Evolutionary conservation across 352 stramenopile genomes (phyloP), one percentile per base, ranked within the genome.

Genomic region (Elongisporangium undulatum): DNA sequence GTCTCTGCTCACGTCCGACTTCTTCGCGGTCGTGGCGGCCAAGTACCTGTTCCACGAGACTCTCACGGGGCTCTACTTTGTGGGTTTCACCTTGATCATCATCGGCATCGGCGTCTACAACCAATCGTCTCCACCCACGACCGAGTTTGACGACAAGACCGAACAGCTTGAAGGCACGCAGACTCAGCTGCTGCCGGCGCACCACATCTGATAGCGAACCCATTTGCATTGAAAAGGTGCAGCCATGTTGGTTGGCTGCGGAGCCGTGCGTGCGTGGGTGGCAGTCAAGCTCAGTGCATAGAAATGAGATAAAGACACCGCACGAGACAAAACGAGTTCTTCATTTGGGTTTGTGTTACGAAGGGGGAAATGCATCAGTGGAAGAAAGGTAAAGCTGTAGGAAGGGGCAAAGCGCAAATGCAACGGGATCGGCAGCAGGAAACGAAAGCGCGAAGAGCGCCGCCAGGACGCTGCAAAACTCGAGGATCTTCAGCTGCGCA

Each of bases 1-100:
- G 49, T 98, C 90, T 12, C 69, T 99, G 56, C 92, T 99, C 64
- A 97, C 94, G 17, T 97, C 93, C 53, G 96, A 98, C 68, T 86
- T 98, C 41, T 99, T 97, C 74, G 93, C 94, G 0, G 91, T 99
- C 52, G 71, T 96, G 22, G 82, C 77, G 4, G 76, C 70, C 94
- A 68, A 96, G 94, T 90, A 89, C 75, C 56, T 97, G 72, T 87
- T 86, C 97, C 58, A 85, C 51, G 71, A 95, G 56, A 61, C 82
- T 34, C 72, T 97, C 41, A 83, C 65, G 55, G 76, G 62, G 53
- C 70, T 96, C 29, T 97, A 97, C 74, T 97, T 95, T 63, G 55
- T 96, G n/a, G 88, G 89, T 15, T 89, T 97, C 57, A 71, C 72
- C 52, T 55, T 95, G 61, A 90, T 91, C 62, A 85, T 95, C 50